phyloP scores from a whole-genome alignment of 1,284 basidiomycete genomes.

The Irpex sp. region DNA sequence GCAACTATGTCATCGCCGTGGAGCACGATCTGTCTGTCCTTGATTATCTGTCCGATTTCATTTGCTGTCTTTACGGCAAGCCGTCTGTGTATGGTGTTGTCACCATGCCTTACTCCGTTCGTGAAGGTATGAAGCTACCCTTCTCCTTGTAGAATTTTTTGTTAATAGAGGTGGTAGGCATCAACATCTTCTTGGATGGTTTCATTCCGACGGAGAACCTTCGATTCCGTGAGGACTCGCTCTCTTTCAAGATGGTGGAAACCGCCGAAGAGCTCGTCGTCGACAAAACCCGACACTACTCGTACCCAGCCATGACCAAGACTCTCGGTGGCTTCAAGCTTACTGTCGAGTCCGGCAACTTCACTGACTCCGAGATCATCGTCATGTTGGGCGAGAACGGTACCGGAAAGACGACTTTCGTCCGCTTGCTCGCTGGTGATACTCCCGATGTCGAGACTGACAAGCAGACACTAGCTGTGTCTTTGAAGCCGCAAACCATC shows the following conservation, averaged over 20 bases:
- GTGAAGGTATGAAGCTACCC: constrained; percentile 68
- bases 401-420: constrained; percentile 96
- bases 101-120: constrained; percentile 94
- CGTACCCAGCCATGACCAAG: constrained; percentile 94
- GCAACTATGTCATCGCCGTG: constrained; percentile 91
- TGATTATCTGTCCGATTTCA: constrained; percentile 96
- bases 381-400: constrained; percentile 98
- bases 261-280: constrained; percentile 84
- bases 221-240: constrained; percentile 91
- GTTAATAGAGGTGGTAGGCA: constrained; percentile 48
- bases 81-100: constrained; percentile 97
- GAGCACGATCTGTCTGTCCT: constrained; percentile 97
- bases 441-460: constrained; percentile 82
- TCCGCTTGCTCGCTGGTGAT: constrained; percentile 88
- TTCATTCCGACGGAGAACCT: constrained; percentile 98
- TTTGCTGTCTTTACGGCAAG: constrained; percentile 95
- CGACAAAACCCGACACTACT: constrained; percentile 83
- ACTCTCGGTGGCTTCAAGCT: constrained; percentile 93
- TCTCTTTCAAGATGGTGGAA: constrained; percentile 96
- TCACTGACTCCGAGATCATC: constrained; percentile 96
- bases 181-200: constrained; percentile 98
- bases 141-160: background rate
- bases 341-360: constrained; percentile 81
- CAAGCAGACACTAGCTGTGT: constrained; percentile 79
- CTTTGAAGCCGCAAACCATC: constrained; percentile 95